These are phyloP conservation scores for Exophiala lecanii-corni DNA, from an alignment of 2,329 filamentous ascomycete species.

Conservation along the genomic window DNA sequence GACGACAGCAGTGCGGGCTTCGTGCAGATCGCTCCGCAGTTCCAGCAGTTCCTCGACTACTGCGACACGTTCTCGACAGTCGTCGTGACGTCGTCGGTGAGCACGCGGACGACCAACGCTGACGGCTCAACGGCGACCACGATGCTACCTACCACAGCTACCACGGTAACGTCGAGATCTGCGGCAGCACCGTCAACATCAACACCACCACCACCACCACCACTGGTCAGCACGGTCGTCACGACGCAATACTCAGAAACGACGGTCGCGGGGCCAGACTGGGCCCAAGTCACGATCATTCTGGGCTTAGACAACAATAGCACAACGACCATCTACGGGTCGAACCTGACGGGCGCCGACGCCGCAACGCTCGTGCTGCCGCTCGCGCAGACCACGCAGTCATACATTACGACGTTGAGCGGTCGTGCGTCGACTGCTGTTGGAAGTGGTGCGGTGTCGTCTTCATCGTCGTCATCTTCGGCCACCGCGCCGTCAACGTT, in stretches of 20 bases:
- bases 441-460: not conserved
- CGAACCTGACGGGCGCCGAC: conserved; percentile 9
- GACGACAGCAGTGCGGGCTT: conserved; percentile 29
- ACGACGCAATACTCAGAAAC: conserved; percentile 11
- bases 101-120: conserved; percentile 8
- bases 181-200: conserved; percentile 26
- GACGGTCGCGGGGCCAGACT: conserved; percentile 10
- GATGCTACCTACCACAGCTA: conserved; percentile 4
- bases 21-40: conserved; percentile 35
- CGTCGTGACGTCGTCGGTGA: conserved; percentile 13
- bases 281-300: conserved; percentile 16
- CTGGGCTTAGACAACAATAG: conserved; percentile 13
- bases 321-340: conserved; percentile 21
- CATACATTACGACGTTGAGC: conserved; percentile 11
- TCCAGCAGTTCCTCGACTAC: conserved; percentile 45
- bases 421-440: not conserved
- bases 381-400: conserved; percentile 7
- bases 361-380: conserved; percentile 18
- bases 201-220: conserved; percentile 4
- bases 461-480: not conserved
- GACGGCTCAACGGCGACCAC: conserved; percentile 7
- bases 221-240: conserved; percentile 4
- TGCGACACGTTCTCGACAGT: conserved; percentile 34
- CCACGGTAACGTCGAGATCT: conserved; percentile 15
- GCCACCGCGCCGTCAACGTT: conserved; percentile 1